These are phyloP conservation scores for Alternaria ventricosa DNA, from an alignment of 2,329 filamentous ascomycete genomes.

Conservation along the genomic window DNA sequence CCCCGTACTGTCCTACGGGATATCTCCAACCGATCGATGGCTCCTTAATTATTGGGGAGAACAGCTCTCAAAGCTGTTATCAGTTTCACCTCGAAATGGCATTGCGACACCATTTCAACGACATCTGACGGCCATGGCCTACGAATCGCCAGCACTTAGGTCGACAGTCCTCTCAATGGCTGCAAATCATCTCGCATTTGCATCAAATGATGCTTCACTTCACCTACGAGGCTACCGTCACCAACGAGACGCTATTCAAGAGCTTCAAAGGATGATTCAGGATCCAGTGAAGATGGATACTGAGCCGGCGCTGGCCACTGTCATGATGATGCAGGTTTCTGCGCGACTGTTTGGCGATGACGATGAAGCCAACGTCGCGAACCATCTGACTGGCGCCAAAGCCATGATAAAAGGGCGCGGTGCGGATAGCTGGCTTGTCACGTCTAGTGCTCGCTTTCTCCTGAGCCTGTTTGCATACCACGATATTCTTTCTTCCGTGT, in stretches of 20 bases:
- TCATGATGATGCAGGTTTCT: constrained; percentile 45
- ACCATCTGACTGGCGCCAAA: constrained; percentile 39
- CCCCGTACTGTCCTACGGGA: constrained; percentile 11
- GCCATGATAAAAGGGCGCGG: constrained; percentile 36
- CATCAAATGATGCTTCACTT: constrained; percentile 26
- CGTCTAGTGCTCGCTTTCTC: constrained; percentile 35
- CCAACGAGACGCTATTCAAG: constrained; percentile 35
- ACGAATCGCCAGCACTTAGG: constrained; percentile 31
- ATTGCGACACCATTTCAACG: constrained; percentile 32
- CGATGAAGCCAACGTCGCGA: constrained; percentile 32
- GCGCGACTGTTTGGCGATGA: constrained; percentile 37
- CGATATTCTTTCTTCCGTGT: constrained; percentile 41
- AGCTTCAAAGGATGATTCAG: constrained; percentile 34
- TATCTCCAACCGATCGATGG: constrained; percentile 28
- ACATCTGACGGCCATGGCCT: constrained; percentile 38
- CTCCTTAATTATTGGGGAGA: constrained; percentile 39
- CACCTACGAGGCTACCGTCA: constrained; percentile 35
- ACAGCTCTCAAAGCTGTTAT: constrained; percentile 34
- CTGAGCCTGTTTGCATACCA: constrained; percentile 42
- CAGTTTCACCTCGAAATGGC: constrained; percentile 29
- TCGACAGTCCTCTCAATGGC: constrained; percentile 44
- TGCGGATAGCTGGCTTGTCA: constrained; percentile 8
- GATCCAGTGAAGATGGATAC: constrained; percentile 23
- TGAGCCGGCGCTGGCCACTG: constrained; percentile 37
- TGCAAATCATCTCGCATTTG: constrained; percentile 36